Conservation (phyloP, 108 stramenopile genomes). For the Aurantiochytrium sp. region DNA sequence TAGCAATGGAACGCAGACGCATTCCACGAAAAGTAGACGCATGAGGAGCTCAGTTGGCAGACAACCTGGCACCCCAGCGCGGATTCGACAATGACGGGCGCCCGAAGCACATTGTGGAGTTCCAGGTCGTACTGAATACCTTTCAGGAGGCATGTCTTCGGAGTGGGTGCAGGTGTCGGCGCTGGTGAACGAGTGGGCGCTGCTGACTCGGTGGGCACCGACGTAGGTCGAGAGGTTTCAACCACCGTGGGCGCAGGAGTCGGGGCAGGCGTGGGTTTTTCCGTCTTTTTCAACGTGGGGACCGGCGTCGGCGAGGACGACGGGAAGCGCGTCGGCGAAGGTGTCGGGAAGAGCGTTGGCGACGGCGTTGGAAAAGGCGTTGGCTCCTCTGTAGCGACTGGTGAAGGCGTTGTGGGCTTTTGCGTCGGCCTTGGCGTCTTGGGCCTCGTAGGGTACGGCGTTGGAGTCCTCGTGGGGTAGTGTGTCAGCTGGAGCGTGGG, state of each 20-base stretch:
- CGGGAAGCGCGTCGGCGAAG: not conserved
- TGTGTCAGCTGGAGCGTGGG: not conserved
- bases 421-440: not conserved
- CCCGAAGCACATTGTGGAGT: not conserved
- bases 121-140: not conserved
- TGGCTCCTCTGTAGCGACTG: not conserved
- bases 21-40: not conserved
- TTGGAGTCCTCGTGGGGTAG: not conserved
- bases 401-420: not conserved
- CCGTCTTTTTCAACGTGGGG: not conserved
- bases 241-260: not conserved
- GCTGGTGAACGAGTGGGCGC: not conserved
- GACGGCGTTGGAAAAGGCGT: not conserved
- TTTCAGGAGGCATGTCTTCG: not conserved
- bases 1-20: not conserved
- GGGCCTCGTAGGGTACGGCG: not conserved
- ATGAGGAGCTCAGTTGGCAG: not conserved
- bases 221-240: no score
- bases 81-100: not conserved
- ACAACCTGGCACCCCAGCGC: not conserved
- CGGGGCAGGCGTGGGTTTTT: not conserved
- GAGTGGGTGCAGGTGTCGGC: not conserved
- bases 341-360: not conserved
- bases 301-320: not conserved
- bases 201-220: no score